Evolutionary conservation across 495 filamentous ascomycete genomes (phyloP).

Genomic region (Penicillium turbatum): DNA sequence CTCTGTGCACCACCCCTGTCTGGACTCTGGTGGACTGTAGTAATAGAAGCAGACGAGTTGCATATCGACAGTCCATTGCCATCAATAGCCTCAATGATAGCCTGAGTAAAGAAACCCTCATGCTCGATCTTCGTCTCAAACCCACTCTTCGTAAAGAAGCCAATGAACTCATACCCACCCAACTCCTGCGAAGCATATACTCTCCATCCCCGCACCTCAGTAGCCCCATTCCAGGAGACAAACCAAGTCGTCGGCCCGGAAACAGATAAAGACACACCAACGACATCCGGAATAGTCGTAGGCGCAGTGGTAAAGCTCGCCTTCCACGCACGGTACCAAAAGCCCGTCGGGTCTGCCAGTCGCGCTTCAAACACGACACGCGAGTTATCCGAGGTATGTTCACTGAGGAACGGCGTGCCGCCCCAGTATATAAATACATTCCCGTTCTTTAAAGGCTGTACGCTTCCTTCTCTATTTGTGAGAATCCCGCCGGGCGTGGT

Average conservation of each 20-base stretch:
- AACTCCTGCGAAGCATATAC: neutral
- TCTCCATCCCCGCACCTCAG: neutral
- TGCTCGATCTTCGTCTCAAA: neutral
- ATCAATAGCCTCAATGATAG: conserved; percentile 1
- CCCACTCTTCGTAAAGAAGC: neutral
- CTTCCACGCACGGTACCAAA: conserved; percentile 1
- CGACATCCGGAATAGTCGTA: neutral
- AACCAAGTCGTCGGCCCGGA: neutral
- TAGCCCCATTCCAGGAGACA: conserved; percentile 3
- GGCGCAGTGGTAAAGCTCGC: neutral
- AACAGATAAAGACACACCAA: neutral
- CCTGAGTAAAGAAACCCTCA: neutral
- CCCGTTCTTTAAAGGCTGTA: neutral
- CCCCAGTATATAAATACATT: conserved; percentile 1
- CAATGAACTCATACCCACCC: neutral
- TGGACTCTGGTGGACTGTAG: neutral
- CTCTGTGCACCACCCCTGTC: neutral
- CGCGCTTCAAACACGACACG: neutral
- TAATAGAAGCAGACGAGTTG: neutral
- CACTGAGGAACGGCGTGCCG: neutral
- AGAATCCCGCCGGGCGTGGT: neutral
- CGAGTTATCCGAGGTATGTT: neutral
- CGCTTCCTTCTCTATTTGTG: neutral
- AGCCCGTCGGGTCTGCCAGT: neutral
- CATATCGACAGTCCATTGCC: neutral